Evolutionary conservation across 768 basidiomycete genomes (phyloP).

Genomic region (Mycena vitilis): DNA sequence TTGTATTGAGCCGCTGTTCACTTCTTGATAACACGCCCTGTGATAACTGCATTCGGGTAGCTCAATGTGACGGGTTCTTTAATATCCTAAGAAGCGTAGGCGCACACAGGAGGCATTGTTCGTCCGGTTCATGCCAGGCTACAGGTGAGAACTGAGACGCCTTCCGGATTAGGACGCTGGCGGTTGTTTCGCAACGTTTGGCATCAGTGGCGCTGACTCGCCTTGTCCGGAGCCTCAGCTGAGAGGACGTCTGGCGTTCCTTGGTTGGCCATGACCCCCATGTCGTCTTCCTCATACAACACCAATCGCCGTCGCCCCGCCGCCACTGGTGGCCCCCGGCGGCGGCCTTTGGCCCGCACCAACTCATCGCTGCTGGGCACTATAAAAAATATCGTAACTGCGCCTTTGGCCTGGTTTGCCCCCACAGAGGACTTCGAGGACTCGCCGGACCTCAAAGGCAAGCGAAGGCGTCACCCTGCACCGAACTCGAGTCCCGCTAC

Average conservation of each 20-base stretch:
- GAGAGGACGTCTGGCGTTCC: background rate
- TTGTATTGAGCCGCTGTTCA: background rate
- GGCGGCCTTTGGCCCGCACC: constrained; percentile 58
- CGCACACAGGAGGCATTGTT: constrained; percentile 10
- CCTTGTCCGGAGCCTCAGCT: constrained; percentile 25
- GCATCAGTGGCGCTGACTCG: constrained; percentile 16
- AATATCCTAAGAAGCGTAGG: background rate
- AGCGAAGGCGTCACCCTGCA: constrained; percentile 61
- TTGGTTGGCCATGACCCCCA: constrained; percentile 23
- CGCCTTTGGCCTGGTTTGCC: constrained; percentile 68
- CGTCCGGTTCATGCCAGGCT: too few species aligned
- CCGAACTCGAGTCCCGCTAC: constrained; percentile 41
- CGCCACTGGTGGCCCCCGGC: constrained; percentile 30
- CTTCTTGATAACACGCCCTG: constrained; percentile 11
- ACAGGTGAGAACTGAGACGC: too few species aligned
- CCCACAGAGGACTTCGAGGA: constrained; percentile 61
- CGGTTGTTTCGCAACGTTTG: background rate
- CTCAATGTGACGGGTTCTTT: constrained; percentile 47
- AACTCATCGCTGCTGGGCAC: constrained; percentile 69
- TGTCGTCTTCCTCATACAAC: constrained; percentile 44
- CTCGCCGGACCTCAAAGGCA: constrained; percentile 61
- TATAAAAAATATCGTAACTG: constrained; percentile 74
- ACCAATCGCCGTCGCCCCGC: constrained; percentile 32
- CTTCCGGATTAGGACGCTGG: too few species aligned
- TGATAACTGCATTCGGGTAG: constrained; percentile 52